Evolutionary conservation across 208 protist genomes (phyloP).

Genomic region (Acanthamoeba royreba): DNA sequence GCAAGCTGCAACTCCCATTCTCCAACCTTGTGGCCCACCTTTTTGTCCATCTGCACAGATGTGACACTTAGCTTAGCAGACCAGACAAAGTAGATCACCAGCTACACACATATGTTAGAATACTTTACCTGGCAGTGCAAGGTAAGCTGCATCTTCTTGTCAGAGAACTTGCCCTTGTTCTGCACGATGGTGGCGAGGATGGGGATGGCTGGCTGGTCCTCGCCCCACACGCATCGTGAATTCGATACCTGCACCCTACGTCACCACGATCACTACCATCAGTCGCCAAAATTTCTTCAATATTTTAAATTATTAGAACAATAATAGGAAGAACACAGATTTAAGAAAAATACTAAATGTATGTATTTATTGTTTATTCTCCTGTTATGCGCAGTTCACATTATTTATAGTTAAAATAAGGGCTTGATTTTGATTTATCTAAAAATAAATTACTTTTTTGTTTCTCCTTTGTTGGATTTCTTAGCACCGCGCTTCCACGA

Average conservation of each 20-base stretch:
- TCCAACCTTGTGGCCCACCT: background rate
- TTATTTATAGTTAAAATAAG: no score
- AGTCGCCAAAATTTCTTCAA: no score
- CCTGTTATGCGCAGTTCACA: no score
- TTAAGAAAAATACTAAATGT: no score
- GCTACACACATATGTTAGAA: background rate
- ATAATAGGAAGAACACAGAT: no score
- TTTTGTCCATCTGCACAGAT: background rate
- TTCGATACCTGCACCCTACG: background rate
- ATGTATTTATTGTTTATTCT: no score
- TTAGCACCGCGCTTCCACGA: slow-evolving; percentile 21
- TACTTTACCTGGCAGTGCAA: background rate
- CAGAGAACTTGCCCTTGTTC: background rate
- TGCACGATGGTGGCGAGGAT: background rate
- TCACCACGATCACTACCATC: no score
- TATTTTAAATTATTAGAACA: no score
- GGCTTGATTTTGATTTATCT: no score
- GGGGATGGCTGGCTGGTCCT: background rate
- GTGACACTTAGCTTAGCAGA: background rate
- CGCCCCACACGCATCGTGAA: background rate
- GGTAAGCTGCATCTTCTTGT: background rate
- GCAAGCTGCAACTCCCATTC: background rate
- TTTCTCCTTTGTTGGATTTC: slow-evolving; percentile 10
- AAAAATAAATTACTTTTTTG: background rate
- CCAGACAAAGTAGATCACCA: background rate